phyloP scores from a whole-genome alignment of 2,329 filamentous ascomycete species.

The Aphanoascus verrucosus region DNA sequence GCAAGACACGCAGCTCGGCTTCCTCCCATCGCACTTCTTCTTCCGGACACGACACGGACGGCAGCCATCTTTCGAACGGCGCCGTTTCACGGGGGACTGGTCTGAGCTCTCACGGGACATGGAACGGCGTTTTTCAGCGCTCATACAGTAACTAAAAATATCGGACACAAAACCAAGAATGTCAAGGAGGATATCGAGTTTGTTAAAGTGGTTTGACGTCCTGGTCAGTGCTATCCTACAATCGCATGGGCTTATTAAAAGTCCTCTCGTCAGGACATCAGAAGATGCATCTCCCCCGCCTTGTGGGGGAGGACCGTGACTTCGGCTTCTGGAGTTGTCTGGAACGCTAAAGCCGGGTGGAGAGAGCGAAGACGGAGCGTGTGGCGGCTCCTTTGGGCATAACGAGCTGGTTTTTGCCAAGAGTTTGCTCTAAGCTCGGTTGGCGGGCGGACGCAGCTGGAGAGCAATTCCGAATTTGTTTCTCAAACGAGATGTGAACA shows the following conservation, averaged over 20 bases:
- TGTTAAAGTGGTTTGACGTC: background rate
- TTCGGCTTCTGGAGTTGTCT: background rate
- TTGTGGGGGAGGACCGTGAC: background rate
- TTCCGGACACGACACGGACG: slow-evolving; percentile 12
- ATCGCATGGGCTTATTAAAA: background rate
- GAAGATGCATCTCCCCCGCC: background rate
- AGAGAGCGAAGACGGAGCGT: background rate
- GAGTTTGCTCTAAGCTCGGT: background rate
- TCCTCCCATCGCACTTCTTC: slow-evolving; percentile 13
- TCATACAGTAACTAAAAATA: background rate
- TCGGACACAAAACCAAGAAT: background rate
- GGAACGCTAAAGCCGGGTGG: background rate
- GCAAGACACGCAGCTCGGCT: slow-evolving; percentile 11
- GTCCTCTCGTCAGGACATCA: background rate
- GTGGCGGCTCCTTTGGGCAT: background rate
- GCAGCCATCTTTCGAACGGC: slow-evolving; percentile 12
- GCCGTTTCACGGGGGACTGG: slow-evolving; percentile 1
- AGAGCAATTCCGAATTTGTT: too few relatives aligned
- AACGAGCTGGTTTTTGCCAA: background rate
- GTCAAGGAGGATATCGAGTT: background rate
- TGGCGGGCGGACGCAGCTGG: too few relatives aligned
- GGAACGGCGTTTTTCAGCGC: background rate
- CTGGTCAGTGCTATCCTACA: background rate
- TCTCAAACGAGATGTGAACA: too few relatives aligned
- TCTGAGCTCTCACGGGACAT: slow-evolving; percentile 7